These are phyloP conservation scores for Eucalyptus polybractea DNA, from an alignment of 345 rosid genomes.

Conservation along the genomic window DNA sequence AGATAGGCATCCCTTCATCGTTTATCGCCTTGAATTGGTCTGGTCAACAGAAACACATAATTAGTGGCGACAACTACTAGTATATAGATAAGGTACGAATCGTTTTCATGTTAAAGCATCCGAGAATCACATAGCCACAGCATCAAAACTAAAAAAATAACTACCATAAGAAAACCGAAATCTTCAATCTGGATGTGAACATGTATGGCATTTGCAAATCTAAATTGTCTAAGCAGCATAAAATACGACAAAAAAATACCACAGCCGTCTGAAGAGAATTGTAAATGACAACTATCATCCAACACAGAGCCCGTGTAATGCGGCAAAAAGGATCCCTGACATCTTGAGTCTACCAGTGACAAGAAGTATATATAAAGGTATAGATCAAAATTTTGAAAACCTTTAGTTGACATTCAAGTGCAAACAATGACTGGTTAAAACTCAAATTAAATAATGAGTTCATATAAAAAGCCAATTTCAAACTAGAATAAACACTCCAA, in stretches of 20 bases:
- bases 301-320: background rate
- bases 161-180: background rate
- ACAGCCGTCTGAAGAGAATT: background rate
- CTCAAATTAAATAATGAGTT: background rate
- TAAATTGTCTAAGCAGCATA: background rate
- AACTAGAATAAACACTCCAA: background rate
- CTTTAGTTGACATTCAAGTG: background rate
- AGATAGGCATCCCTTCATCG: constrained; percentile 52
- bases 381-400: background rate
- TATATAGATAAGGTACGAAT: background rate
- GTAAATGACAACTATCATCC: background rate
- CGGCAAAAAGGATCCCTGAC: background rate
- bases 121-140: background rate
- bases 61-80: background rate
- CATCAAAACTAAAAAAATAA: background rate
- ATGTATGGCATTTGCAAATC: background rate
- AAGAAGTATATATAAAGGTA: background rate
- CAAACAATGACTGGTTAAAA: background rate
- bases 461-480: background rate
- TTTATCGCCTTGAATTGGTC: constrained; percentile 41
- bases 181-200: background rate
- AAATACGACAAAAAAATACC: background rate
- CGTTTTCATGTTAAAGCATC: background rate
- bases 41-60: background rate
- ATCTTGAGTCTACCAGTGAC: background rate